Percentiles rank a stretch among this genome's conserved stretches.
These are phyloP conservation scores for Cicer pinnatifidum DNA, from an alignment of 306 rosid genomes.

Conservation along the genomic window DNA sequence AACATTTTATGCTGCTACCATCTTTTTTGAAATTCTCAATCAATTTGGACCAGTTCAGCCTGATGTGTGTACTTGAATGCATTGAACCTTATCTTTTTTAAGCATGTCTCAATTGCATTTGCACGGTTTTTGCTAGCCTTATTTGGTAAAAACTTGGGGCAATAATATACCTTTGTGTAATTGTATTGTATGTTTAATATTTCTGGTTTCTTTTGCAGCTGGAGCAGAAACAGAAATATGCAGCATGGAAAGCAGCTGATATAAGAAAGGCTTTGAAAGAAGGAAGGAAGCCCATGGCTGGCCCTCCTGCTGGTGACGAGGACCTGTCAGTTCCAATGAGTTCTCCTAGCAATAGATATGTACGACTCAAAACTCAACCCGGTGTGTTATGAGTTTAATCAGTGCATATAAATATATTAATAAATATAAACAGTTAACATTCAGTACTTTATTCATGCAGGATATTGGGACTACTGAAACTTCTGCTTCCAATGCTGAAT, in stretches of 20 bases:
- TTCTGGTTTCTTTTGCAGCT: constrained; percentile 63
- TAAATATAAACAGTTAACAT: constrained; percentile 21
- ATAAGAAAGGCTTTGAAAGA: constrained; percentile 98
- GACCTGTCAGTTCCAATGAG: constrained; percentile 69
- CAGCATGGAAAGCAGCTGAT: constrained; percentile 99
- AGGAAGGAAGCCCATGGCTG: constrained; percentile 86
- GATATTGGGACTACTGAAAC: constrained; percentile 64
- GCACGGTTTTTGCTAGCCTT: background rate
- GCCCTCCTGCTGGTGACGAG: constrained; percentile 91
- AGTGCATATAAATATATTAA: constrained; percentile 14
- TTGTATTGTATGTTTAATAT: constrained; percentile 28
- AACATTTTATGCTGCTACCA: constrained; percentile 99
- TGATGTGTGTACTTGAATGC: constrained; percentile 69
- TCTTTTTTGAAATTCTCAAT: constrained; percentile 90
- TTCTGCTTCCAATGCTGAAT: constrained; percentile 50
- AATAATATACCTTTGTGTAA: constrained; percentile 30
- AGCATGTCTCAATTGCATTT: constrained; percentile 30
- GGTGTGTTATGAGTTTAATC: constrained; percentile 20
- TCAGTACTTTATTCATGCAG: constrained; percentile 55
- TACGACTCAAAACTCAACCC: constrained; percentile 50
- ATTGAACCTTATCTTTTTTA: constrained; percentile 33
- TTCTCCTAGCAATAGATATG: constrained; percentile 60
- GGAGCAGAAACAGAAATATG: constrained; percentile 98
- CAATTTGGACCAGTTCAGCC: constrained; percentile 88
- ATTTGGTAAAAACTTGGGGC: constrained; percentile 22